phyloP scores from a whole-genome alignment of 83 land plant species.

The Larix sibirica region DNA sequence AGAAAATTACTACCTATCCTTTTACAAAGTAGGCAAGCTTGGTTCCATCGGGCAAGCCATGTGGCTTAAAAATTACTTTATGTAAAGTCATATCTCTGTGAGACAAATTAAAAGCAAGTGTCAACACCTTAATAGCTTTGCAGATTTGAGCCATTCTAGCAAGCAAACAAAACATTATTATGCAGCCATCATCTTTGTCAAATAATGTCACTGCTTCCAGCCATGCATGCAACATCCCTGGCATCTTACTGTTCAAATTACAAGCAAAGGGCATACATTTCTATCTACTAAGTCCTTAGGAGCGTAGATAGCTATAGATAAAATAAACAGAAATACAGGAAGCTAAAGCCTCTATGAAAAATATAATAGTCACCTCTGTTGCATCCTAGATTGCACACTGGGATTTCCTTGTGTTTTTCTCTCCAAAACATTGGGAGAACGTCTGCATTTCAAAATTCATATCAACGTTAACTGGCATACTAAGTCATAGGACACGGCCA shows the following conservation, averaged over 20 bases:
- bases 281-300: neutral
- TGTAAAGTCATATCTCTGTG: slow-evolving; percentile 68
- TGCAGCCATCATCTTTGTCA: neutral
- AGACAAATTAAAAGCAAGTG: slow-evolving; percentile 1
- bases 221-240: too few species aligned
- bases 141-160: neutral
- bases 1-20: slow-evolving; percentile 54
- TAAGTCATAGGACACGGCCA: too few species aligned
- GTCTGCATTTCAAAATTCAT: slow-evolving; percentile 13
- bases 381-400: neutral
- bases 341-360: neutral
- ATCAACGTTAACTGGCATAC: neutral
- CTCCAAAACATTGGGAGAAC: slow-evolving; percentile 3
- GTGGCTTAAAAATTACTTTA: slow-evolving; percentile 67
- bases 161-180: neutral
- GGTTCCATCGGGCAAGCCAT: slow-evolving; percentile 76
- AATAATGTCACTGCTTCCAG: neutral
- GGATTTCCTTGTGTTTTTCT: neutral
- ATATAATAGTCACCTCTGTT: neutral
- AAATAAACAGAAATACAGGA: neutral
- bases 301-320: neutral
- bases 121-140: neutral
- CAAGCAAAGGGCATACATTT: neutral
- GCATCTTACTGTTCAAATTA: neutral
- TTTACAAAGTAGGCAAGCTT: slow-evolving; percentile 70